Evolutionary conservation across 768 basidiomycete genomes (phyloP), one percentile per base, ranked within the genome.

Genomic region (Boletus rex-veris): DNA sequence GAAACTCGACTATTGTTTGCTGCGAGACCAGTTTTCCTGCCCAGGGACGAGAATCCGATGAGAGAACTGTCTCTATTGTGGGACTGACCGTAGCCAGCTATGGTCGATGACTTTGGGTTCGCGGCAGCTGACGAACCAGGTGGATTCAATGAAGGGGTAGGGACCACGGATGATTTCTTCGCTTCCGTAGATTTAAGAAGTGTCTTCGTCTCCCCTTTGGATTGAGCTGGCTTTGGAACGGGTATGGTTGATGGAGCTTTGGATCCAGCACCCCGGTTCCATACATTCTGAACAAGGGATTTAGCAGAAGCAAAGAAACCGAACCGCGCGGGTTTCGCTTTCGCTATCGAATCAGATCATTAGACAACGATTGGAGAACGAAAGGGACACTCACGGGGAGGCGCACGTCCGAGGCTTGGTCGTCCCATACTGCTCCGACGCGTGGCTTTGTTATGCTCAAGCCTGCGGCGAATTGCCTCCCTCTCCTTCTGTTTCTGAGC

Each of bases 251-350:
- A 61, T 10, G 58, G 28, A 10, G 64, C 47, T 46, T 65, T 74
- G 16, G 66, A 63, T 7, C 66, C 67, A 15, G 67, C 71, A 24
- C 78, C 81, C 58, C 85, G 75, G 60, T 82, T 83, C 87, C 87
- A 90, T 1, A 91, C 86, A 58, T 79, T 87, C 60, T 78, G 75
- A 5, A 90, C 88, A 4, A 90, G 72, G 1, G 81, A 80, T 66
- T 88, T 90, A 8, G 89, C 84, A 19, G 77, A 73, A 8, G 84
- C 77, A 7, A 91, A 68, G 73, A 91, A 88, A 2, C 86, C 89
- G 53, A 88, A 83, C 36, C 82, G 80, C 5, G 82, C 75, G 2
- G 81, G 61, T 53, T 70, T 71, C 18, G 60, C 48, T 64, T 75
- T 75, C 47, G 63, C 70, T 75, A 66, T 62, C 74, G 73, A 42